A percentile compares a stretch with the other conserved stretches of the same genome.
Conservation (phyloP, 805 yeast genomes). For the Saccharomyces cerevisiae region DNA sequence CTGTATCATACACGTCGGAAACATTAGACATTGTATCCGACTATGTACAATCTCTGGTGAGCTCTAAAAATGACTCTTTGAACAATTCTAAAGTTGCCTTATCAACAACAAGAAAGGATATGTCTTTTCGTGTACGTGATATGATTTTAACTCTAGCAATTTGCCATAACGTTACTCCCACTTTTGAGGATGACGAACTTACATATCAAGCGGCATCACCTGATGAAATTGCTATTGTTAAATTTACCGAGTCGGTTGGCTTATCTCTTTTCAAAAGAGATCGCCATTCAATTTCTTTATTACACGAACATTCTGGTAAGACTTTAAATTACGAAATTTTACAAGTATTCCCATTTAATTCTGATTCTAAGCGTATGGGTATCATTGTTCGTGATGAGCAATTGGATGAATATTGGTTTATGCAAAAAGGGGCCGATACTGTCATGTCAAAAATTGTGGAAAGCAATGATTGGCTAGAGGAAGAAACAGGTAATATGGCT, state of each 20-base stretch:
- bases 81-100: slow-evolving; percentile 11
- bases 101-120: slow-evolving; percentile 49
- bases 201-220: slow-evolving; percentile 98
- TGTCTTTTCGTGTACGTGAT: slow-evolving; percentile 70
- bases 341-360: slow-evolving; percentile 86
- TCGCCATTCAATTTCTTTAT: slow-evolving; percentile 59
- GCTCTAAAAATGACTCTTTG: slow-evolving; percentile 7
- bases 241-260: slow-evolving; percentile 82
- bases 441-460: slow-evolving; percentile 82
- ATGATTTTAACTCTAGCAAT: slow-evolving; percentile 74
- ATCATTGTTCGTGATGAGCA: slow-evolving; percentile 59
- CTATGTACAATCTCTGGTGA: slow-evolving; percentile 39
- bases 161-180: slow-evolving; percentile 97
- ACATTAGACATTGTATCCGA: slow-evolving; percentile 81
- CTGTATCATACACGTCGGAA: slow-evolving; percentile 87
- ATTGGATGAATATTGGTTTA: slow-evolving; percentile 71
- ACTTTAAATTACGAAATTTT: slow-evolving; percentile 55
- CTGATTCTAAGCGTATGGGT: slow-evolving; percentile 96
- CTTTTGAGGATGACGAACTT: slow-evolving; percentile 64
- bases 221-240: slow-evolving; percentile 94
- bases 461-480: slow-evolving; percentile 91
- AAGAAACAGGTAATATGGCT: slow-evolving; percentile 96
- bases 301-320: slow-evolving; percentile 51
- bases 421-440: slow-evolving; percentile 93
- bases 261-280: slow-evolving; percentile 74